Percentiles rank a stretch among this genome's conserved stretches.
phyloP scores from a whole-genome alignment of 2,329 filamentous ascomycete genomes.

The Venturia asperata region DNA sequence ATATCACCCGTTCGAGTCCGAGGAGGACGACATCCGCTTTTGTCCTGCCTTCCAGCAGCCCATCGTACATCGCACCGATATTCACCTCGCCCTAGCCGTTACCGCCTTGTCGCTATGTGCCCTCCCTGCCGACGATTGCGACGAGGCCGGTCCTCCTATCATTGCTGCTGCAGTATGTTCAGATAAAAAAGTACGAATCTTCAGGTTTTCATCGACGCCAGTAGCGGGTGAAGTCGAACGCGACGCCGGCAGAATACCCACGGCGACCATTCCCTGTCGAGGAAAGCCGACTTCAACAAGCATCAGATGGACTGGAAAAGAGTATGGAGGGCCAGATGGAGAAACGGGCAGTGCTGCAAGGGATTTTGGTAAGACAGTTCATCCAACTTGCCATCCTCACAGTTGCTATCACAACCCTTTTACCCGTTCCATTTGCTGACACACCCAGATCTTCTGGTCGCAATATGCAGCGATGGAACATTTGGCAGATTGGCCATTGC shows the following conservation, averaged over 20 bases:
- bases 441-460: constrained; percentile 35
- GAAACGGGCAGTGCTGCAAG: constrained; percentile 13
- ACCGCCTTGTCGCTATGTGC: neutral
- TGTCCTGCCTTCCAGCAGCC: neutral
- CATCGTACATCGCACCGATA: neutral
- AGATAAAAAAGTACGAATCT: constrained; percentile 19
- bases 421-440: too few relatives aligned
- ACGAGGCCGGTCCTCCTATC: neutral
- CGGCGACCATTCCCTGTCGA: constrained; percentile 42
- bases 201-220: neutral
- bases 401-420: too few relatives aligned
- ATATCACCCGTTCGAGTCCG: neutral
- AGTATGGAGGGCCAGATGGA: constrained; percentile 24
- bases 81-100: neutral
- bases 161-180: constrained; percentile 12
- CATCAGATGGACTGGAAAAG: constrained; percentile 27
- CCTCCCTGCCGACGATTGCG: neutral
- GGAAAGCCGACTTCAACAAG: constrained; percentile 37
- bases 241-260: constrained; percentile 42
- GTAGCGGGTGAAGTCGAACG: constrained; percentile 22
- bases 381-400: too few relatives aligned
- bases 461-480: constrained; percentile 36
- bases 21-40: constrained; percentile 3
- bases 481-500: constrained; percentile 34
- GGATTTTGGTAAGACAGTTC: constrained; percentile 5